These are phyloP conservation scores for Dactylonectria estremocensis DNA, from an alignment of 2,329 filamentous ascomycete species.

Conservation along the genomic window DNA sequence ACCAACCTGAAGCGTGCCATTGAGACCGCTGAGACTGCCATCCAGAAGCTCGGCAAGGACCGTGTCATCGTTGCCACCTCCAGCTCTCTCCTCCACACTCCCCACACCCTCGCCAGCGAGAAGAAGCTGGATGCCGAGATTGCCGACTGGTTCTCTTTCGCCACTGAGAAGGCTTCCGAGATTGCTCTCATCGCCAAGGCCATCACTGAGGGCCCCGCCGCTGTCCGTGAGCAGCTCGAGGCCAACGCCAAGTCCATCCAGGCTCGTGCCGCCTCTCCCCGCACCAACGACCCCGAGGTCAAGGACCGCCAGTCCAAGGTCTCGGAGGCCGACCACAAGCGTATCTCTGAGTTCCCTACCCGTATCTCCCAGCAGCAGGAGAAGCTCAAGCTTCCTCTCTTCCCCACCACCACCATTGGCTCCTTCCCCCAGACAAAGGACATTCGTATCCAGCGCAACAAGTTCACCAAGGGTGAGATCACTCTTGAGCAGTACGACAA, in stretches of 20 bases:
- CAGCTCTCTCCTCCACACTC: slow-evolving; percentile 97
- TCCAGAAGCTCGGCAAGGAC: slow-evolving; percentile 97
- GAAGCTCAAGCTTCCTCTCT: slow-evolving; percentile 93
- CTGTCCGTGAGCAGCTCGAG: slow-evolving; percentile 91
- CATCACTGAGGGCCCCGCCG: slow-evolving; percentile 90
- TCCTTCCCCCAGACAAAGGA: slow-evolving; percentile 99
- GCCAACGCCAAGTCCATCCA: slow-evolving; percentile 96
- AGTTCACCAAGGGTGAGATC: slow-evolving; percentile 99
- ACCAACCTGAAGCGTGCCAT: slow-evolving; percentile 98
- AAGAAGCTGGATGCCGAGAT: slow-evolving; percentile 97
- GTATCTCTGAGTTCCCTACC: slow-evolving; percentile 88
- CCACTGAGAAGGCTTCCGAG: slow-evolving; percentile 92
- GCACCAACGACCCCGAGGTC: slow-evolving; percentile 97
- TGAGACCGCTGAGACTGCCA: slow-evolving; percentile 87
- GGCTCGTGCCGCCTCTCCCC: slow-evolving; percentile 90
- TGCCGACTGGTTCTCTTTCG: slow-evolving; percentile 98
- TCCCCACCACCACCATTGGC: slow-evolving; percentile 99
- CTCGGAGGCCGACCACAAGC: slow-evolving; percentile 88
- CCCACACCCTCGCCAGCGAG: slow-evolving; percentile 97
- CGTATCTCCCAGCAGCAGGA: slow-evolving; percentile 92
- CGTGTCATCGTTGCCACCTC: slow-evolving; percentile 97
- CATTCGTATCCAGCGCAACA: slow-evolving; percentile 96
- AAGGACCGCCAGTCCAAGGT: slow-evolving; percentile 96
- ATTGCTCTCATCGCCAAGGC: slow-evolving; percentile 96
- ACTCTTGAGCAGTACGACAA: slow-evolving; percentile 93